Conservation (phyloP, 768 basidiomycete genomes). For the Paxillus involutus region DNA sequence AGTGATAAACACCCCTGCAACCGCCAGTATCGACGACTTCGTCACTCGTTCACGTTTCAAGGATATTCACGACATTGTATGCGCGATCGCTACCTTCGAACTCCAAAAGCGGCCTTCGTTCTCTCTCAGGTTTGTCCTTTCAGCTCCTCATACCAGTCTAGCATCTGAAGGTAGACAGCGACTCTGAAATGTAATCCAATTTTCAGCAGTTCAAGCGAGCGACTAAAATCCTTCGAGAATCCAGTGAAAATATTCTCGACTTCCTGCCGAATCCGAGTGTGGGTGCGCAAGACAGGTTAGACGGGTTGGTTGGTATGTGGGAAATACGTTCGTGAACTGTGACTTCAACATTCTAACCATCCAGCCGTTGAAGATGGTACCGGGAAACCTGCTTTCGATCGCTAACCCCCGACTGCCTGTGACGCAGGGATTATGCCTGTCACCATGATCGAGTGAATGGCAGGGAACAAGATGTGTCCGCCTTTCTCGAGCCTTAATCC, state of each 20-base stretch:
- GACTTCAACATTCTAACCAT: background rate
- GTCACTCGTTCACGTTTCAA: slow-evolving; percentile 4
- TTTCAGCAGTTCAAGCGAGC: background rate
- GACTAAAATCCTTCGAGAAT: slow-evolving; percentile 4
- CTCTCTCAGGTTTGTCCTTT: slow-evolving; percentile 9
- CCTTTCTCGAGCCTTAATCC: background rate
- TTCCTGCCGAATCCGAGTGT: slow-evolving; percentile 12
- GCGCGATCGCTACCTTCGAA: slow-evolving; percentile 5
- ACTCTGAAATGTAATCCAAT: slow-evolving; percentile 11
- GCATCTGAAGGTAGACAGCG: background rate
- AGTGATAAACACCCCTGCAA: too few relatives aligned
- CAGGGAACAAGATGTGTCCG: background rate
- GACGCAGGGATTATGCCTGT: slow-evolving; percentile 4
- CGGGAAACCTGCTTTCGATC: slow-evolving; percentile 7
- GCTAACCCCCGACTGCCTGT: background rate
- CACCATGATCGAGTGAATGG: background rate
- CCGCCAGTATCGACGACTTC: too few relatives aligned
- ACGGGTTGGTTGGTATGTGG: slow-evolving; percentile 9
- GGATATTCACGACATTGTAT: slow-evolving; percentile 10
- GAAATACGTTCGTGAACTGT: slow-evolving; percentile 1
- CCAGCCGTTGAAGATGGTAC: slow-evolving; percentile 7
- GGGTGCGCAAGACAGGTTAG: slow-evolving; percentile 9
- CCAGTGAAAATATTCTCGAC: slow-evolving; percentile 19
- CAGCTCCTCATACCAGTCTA: background rate
- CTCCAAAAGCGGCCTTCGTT: slow-evolving; percentile 3